Base-by-base conservation (phyloP, 352 stramenopile species). In the Nothophytophthora sp. region DNA sequence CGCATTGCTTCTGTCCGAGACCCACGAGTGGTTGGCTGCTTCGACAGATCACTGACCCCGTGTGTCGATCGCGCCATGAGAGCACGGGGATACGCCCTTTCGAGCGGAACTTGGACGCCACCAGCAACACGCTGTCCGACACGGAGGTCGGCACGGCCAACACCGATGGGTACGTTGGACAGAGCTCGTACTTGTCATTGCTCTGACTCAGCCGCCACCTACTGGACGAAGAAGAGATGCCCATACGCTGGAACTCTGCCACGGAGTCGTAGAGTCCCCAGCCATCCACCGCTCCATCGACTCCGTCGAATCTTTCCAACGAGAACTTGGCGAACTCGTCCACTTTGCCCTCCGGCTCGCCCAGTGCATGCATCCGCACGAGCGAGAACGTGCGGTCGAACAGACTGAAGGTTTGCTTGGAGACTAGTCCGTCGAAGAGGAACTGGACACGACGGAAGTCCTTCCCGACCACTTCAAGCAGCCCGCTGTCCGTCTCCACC, bases 11-110 rank as follows among this genome's bases (percentile, higher is more conserved):
- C 37, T 92, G 82, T 0, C 81, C 75, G 0, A 96, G 56, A 11
- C 88, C 88, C 11, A 92, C 79, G 8, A 95, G 70, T 15, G 88
- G 88, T 63, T 96, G 88, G 9, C 77, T 91, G 54, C 86, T 92
- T 29, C 88, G 79, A 33, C 73, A 87, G 16, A 96, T 90, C 12
- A 88, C 77, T 0, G 86, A 83, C 4, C 81, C 84, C 4, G 75
- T 91, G 24, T 76, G 63, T 11, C 66, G 71, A 36, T 93, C 73
- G 4, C 85, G 76, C 87, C 86, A 96, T 24, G 81, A 91, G 2
- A 96, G 67, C 29, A 85, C 85, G 0, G 86, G 86, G 35, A 96
- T 90, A 0, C 88, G 83, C 3, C 67, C 57, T 60, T 94, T 93
- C 3, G 85, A 94, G 2, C 86, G 86, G 57, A 93, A 96, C 39